phyloP scores from a whole-genome alignment of 768 basidiomycete species.

The Brasilioporus rufonigricans region DNA sequence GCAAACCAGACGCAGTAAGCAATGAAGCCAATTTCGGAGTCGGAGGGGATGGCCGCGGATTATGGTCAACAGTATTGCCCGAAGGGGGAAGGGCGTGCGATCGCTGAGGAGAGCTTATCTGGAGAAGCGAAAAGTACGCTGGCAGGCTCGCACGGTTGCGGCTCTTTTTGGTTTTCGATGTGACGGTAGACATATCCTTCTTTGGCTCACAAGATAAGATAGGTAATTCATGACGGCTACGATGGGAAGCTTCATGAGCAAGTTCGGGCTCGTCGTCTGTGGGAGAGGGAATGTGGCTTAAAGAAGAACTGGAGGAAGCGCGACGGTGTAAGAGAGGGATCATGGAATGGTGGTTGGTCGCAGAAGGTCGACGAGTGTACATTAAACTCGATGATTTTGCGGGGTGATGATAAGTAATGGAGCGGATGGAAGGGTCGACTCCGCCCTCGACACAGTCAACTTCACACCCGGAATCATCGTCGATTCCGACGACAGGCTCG shows the following conservation, averaged over 20 bases:
- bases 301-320: slow-evolving; percentile 41
- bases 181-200: slow-evolving; percentile 28
- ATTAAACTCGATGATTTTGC: slow-evolving; percentile 48
- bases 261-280: slow-evolving; percentile 44
- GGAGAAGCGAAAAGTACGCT: slow-evolving; percentile 71
- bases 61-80: slow-evolving; percentile 37
- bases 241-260: slow-evolving; percentile 34
- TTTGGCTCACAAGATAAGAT: slow-evolving; percentile 26
- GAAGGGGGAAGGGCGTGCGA: slow-evolving; percentile 42
- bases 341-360: slow-evolving; percentile 65
- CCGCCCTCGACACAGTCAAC: slow-evolving; percentile 32
- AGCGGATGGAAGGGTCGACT: slow-evolving; percentile 44
- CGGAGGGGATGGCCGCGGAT: slow-evolving; percentile 52
- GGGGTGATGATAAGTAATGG: slow-evolving; percentile 31
- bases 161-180: slow-evolving; percentile 44
- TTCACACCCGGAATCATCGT: slow-evolving; percentile 33
- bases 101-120: slow-evolving; percentile 46
- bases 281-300: slow-evolving; percentile 33
- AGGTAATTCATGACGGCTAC: slow-evolving; percentile 31
- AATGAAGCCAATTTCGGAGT: slow-evolving; percentile 51
- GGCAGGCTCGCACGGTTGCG: slow-evolving; percentile 74
- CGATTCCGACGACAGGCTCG: slow-evolving; percentile 32
- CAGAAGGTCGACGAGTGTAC: slow-evolving; percentile 68
- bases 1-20: slow-evolving; percentile 33
- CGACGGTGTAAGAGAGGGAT: slow-evolving; percentile 56